Base-by-base conservation (phyloP, 257 asterid genomes). In the Ilex aquifolium region DNA sequence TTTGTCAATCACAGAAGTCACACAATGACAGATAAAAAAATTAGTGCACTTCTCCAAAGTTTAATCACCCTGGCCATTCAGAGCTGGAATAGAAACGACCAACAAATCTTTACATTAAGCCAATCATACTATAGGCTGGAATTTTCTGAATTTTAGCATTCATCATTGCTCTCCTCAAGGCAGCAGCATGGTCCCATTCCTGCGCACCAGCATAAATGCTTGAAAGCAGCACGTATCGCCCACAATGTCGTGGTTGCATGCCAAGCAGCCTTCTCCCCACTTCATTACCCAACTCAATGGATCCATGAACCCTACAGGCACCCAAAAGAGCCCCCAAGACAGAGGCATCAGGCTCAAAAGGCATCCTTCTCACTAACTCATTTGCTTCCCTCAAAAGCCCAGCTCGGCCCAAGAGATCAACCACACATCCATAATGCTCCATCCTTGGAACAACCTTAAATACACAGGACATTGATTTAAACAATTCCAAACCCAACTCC, bases 381-480 rank as follows among this genome's bases (percentile, higher is more conserved):
- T 76, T 70, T 3, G 95, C 93, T 77, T 88, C 98, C 61, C 52
- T 73, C 63, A 92, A 67, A 32, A 83, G 75, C 44, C 93, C 95
- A 7, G 95, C 95, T 79, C 91, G 77, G 54, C 89, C 89, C 62
- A 92, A 75, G 46, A 88, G 92, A 85, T 92, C 97, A 56, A 87
- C 93, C 29, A 88, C 80, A 72, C 97, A 87, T 62, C 95, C 98
- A 64, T 89, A 91, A 72, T 91, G 97, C 69, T 86, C 93, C 97
- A 88, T 88, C 62, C 32, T 69, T 8, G 93, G 93, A 3, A 31
- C 77, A 64, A 76, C 59, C 59, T 64, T 62, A 56, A 75, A 83
- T 52, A 82, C 78, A 53, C 10, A 13, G 21, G 71, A 71, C 95
- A 89, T 80, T 32, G 88, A 74, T 52, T 59, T 74, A 69, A 88